Conservation (phyloP, 768 basidiomycete genomes). For the Kwoniella sp. region DNA sequence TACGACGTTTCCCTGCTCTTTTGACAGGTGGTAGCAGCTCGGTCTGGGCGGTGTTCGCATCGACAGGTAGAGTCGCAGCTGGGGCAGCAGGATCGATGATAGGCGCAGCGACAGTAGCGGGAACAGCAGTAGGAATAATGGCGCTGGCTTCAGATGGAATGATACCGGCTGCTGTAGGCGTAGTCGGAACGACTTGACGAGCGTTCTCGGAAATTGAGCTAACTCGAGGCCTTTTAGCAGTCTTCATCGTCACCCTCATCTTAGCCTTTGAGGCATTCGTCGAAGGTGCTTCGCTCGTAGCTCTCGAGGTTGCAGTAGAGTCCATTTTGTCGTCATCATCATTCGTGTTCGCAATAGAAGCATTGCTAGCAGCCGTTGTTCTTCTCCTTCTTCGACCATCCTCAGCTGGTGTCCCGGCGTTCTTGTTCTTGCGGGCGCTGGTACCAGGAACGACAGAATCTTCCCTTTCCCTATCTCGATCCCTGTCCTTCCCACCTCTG, state of each 20-base stretch:
- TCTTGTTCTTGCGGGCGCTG: constrained; percentile 13
- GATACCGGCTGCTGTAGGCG: neutral
- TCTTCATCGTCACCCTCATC: constrained; percentile 32
- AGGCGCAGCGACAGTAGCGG: neutral
- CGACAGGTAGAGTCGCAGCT: constrained; percentile 2
- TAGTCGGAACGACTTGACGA: constrained; percentile 2
- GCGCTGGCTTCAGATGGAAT: neutral
- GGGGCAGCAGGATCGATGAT: neutral
- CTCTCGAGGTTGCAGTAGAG: constrained; percentile 18
- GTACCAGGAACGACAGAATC: constrained; percentile 23
- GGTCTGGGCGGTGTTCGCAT: constrained; percentile 8
- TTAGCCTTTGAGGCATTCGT: constrained; percentile 18
- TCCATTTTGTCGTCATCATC: constrained; percentile 20
- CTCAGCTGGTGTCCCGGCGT: neutral
- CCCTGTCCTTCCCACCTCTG: constrained; percentile 6
- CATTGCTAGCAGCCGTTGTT: constrained; percentile 6
- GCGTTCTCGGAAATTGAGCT: constrained; percentile 25
- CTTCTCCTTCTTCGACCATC: constrained; percentile 11
- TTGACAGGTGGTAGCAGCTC: constrained; percentile 46
- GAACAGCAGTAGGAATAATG: neutral
- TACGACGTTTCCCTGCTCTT: constrained; percentile 33
- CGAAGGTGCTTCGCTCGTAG: constrained; percentile 30
- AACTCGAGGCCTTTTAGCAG: constrained; percentile 36
- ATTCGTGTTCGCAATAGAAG: constrained; percentile 1
- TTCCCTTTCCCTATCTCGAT: constrained; percentile 14